Percentiles rank a stretch among this genome's conserved stretches.
Evolutionary conservation across 164 flowering plant species (phyloP).

Genomic region (Vitis riparia): DNA sequence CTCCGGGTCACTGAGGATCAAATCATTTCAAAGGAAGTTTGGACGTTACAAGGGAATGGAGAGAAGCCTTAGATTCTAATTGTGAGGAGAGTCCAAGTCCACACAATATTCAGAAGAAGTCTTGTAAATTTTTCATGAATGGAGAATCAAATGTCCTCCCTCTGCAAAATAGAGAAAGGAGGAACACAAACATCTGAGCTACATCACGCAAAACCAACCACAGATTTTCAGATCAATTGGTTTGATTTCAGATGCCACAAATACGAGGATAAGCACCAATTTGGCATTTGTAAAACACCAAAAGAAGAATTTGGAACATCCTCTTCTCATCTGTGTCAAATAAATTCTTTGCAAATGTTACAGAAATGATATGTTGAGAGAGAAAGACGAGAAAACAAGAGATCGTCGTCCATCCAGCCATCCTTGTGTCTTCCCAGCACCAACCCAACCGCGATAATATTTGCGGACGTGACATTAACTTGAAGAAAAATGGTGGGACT

Average conservation of each 20-base stretch:
- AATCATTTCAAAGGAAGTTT: no score
- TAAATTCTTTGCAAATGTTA: constrained; percentile 5
- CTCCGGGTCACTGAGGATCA: no score
- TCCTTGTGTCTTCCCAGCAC: constrained; percentile 4
- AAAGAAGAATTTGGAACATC: background rate
- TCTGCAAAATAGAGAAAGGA: no score
- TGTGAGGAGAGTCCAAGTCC: no score
- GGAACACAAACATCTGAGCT: no score
- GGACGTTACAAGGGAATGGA: no score
- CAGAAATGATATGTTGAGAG: constrained; percentile 2
- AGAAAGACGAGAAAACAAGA: background rate
- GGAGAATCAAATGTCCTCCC: no score
- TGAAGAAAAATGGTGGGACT: constrained; percentile 7
- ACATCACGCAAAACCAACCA: no score
- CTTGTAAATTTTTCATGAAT: no score
- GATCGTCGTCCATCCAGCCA: background rate
- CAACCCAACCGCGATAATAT: constrained; percentile 36
- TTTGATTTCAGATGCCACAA: background rate
- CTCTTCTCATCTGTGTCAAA: background rate
- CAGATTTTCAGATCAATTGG: no score
- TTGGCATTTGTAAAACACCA: background rate
- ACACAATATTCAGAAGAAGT: no score
- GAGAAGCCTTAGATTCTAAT: no score
- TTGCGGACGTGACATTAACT: constrained; percentile 25
- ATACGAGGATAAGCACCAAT: background rate